Base-by-base conservation (phyloP, 257 asterid genomes). In the Solanum pennellii region DNA sequence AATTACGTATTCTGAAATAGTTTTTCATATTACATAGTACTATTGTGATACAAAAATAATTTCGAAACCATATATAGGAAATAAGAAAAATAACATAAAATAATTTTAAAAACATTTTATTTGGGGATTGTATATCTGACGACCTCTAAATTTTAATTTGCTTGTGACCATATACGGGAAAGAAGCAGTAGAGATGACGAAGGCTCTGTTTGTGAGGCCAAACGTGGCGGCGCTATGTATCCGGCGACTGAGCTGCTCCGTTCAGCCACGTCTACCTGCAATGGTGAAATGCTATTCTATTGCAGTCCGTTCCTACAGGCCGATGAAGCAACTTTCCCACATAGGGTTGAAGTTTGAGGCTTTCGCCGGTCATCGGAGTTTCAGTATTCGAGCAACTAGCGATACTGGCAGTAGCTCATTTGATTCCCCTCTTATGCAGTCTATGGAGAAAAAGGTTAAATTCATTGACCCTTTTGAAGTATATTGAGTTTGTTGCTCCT, bases 391-490 rank as follows among this genome's bases (percentile, higher is more conserved):
- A 83, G 96, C 96, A 23, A 88, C 95, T 12, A 59, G 86, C 8
- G 91, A 89, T 59, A 93, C 87, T 14, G 93, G 87, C 75, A 66
- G 89, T 23, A 86, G 95, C 86, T 88, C 94, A 23, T 65, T 93
- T 86, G 94, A 90, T 88, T 83, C 94, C 83, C 93, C 94, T 65
- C 84, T 95, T 85, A 95, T 96, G 92, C 94, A 92, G 84, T 91
- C 96, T 10, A 96, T 96, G 99, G 92, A 94, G 92, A 95, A 90
- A 88, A 96, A 96, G 99, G 99, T 96, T 59, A 20, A 82, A 33
- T 16, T 18, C 29, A 12, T 37, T 39, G n/a, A 69, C 15, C 71
- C 27, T 23, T 66, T 71, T 44, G 0, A 39, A 39, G 42, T 39
- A 39, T 39, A 39, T 7, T 39, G 42, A 39, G 42, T 39, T 39